Evolutionary conservation across 805 yeast genomes (phyloP).

Genomic region (Metschnikowia gruessii): DNA sequence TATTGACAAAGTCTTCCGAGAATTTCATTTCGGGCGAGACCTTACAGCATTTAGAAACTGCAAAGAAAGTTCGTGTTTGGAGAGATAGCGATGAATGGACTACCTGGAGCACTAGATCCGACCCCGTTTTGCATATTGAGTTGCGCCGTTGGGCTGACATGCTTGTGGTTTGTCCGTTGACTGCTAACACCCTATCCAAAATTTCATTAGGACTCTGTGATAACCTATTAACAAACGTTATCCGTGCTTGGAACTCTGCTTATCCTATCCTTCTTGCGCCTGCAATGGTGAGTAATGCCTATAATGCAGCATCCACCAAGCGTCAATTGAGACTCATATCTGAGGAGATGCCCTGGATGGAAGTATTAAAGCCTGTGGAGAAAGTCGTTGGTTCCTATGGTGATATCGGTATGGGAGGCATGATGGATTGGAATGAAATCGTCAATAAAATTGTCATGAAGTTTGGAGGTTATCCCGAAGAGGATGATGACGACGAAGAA

Average conservation of each 20-base stretch:
- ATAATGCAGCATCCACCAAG: constrained; percentile 84
- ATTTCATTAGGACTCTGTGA: constrained; percentile 90
- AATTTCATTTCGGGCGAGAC: constrained; percentile 49
- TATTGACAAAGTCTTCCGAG: constrained; percentile 53
- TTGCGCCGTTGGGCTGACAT: constrained; percentile 96
- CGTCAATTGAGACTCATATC: constrained; percentile 71
- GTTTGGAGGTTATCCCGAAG: constrained; percentile 53
- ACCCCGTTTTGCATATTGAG: constrained; percentile 94
- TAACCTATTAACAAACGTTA: constrained; percentile 82
- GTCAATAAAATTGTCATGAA: constrained; percentile 79
- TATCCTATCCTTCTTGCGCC: constrained; percentile 91
- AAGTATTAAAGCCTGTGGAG: constrained; percentile 90
- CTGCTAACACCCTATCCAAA: constrained; percentile 90
- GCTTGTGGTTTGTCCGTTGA: constrained; percentile 86
- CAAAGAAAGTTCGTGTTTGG: constrained; percentile 50
- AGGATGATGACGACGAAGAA: constrained; percentile 41
- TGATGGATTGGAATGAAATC: constrained; percentile 96
- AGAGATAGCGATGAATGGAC: constrained; percentile 58
- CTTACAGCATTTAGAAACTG: constrained; percentile 35
- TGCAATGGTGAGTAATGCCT: constrained; percentile 91
- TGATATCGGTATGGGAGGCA: constrained; percentile 99
- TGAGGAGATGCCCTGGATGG: constrained; percentile 95
- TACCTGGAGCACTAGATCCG: constrained; percentile 78
- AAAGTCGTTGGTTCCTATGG: constrained; percentile 92
- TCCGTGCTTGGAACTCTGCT: constrained; percentile 93